phyloP scores from a whole-genome alignment of 2,329 filamentous ascomycete genomes.

The Nothophaeocryptopus gaeumannii region DNA sequence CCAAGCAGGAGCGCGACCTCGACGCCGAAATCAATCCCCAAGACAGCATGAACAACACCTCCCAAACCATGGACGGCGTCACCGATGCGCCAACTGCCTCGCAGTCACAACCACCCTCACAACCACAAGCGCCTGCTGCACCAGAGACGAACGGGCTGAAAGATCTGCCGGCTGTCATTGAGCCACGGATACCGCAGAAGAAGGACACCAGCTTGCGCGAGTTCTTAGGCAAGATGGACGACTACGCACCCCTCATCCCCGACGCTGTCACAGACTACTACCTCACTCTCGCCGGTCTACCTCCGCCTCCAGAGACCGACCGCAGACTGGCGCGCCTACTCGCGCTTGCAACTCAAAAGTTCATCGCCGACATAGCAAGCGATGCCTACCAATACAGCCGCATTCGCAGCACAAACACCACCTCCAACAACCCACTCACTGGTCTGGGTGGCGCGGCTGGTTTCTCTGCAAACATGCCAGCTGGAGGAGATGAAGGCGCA shows the following conservation, averaged over 20 bases:
- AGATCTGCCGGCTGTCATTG: slow-evolving; percentile 43
- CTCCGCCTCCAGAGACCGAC: slow-evolving; percentile 86
- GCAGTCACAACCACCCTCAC: slow-evolving; percentile 1
- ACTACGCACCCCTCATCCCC: slow-evolving; percentile 97
- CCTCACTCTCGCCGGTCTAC: slow-evolving; percentile 90
- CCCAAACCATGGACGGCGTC: slow-evolving; percentile 40
- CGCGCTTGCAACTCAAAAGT: slow-evolving; percentile 97
- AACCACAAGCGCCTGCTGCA: slow-evolving; percentile 56
- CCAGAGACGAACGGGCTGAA: slow-evolving; percentile 73
- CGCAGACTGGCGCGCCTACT: slow-evolving; percentile 87
- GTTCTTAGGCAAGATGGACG: slow-evolving; percentile 94
- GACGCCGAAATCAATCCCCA: slow-evolving; percentile 40
- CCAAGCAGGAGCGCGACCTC: slow-evolving; percentile 31
- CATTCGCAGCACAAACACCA: slow-evolving; percentile 88
- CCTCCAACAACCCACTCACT: slow-evolving; percentile 87
- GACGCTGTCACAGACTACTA: slow-evolving; percentile 98
- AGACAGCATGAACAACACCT: slow-evolving; percentile 20
- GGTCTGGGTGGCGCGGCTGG: slow-evolving; percentile 74
- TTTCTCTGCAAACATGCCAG: slow-evolving; percentile 60
- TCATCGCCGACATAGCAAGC: slow-evolving; percentile 94
- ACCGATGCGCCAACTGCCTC: slow-evolving; percentile 47
- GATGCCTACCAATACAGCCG: slow-evolving; percentile 97
- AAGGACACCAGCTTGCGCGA: slow-evolving; percentile 92
- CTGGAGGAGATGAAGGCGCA: slow-evolving; percentile 55
- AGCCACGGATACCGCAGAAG: slow-evolving; percentile 66